Base-by-base conservation (phyloP, 2,329 filamentous ascomycete species). In the Penicillium sp. region DNA sequence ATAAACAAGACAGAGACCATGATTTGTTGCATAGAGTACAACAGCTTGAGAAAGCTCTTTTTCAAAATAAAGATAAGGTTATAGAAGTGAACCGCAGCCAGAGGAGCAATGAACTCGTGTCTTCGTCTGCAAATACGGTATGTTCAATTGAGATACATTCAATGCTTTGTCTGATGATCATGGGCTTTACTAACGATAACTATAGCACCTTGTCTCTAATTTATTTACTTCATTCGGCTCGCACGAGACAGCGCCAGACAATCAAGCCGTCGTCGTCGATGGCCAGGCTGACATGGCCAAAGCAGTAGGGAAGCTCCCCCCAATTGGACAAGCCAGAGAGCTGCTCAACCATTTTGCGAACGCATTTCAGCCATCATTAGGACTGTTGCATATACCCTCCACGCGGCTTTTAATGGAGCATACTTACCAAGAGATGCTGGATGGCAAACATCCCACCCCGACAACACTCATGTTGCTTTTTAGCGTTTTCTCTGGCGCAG, bases 381-480 rank as follows among this genome's bases (percentile, higher is more conserved):
- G 56, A 13, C 47, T 63, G 10, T 48, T 61, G n/a, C 60, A 47
- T 45, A 54, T 63, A 22, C 60, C 60, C 2, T 56, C 58, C 5
- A 52, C 52, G 7, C 46, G 53, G 18, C 9, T 1, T 6, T 43
- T 56, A 3, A 55, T 63, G 48, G 58, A 63, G 31, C 47, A 16
- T 9, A 49, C 53, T 3, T 63, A 63, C 38, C 38, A 58, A 43
- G 44, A 49, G 14, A 39, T 63, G 22, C 47, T 59, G 6, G 56
- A 61, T 39, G 58, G 52, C 1, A 50, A 59, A 36, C 42, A 54
- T 7, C 58, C 60, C 7, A 44, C 29, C 4, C 39, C 52, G 5
- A 53, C 52, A 8, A 53, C 57, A 6, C 38, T 61, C n/a, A 56
- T 61, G 56, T 27, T 63, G 21, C 32, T 59, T 2, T 61, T 61